These are phyloP conservation scores for Sporothrix phasma DNA, from an alignment of 2,329 filamentous ascomycete species.

Conservation along the genomic window DNA sequence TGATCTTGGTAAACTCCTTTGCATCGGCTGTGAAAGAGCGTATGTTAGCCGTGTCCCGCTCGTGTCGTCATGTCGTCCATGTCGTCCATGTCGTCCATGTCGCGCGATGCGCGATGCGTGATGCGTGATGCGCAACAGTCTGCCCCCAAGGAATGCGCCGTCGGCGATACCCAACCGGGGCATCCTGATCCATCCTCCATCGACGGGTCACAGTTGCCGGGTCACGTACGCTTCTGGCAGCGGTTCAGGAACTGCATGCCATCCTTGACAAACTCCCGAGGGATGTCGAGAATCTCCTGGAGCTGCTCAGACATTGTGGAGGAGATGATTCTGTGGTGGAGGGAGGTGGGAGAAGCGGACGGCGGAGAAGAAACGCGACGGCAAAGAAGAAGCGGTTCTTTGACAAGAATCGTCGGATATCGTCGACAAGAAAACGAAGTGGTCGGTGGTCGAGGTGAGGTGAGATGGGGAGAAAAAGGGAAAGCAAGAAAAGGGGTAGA, in stretches of 20 bases:
- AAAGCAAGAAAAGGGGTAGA: constrained; percentile 10
- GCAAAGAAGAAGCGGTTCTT: background rate
- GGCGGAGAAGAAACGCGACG: background rate
- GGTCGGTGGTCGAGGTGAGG: background rate
- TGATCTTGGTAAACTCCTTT: constrained; percentile 45
- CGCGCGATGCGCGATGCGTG: constrained; percentile 2
- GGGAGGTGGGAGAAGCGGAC: background rate
- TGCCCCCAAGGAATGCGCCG: background rate
- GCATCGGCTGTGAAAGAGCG: constrained; percentile 33
- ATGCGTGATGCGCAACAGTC: background rate
- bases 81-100: background rate
- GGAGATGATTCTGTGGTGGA: background rate
- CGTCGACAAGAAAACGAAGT: background rate
- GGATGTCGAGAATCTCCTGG: constrained; percentile 60
- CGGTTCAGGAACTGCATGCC: constrained; percentile 52
- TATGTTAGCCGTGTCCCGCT: no score
- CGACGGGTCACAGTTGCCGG: no score
- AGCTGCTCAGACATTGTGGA: constrained; percentile 54
- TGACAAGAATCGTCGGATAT: background rate
- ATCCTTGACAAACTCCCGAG: constrained; percentile 54
- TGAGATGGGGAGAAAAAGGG: background rate
- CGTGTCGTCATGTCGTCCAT: no score
- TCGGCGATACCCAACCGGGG: background rate
- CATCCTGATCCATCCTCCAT: background rate
- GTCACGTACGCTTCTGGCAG: constrained; percentile 49